These are phyloP conservation scores for Solanum chacoense DNA, from an alignment of 305 asterid species.

Conservation along the genomic window DNA sequence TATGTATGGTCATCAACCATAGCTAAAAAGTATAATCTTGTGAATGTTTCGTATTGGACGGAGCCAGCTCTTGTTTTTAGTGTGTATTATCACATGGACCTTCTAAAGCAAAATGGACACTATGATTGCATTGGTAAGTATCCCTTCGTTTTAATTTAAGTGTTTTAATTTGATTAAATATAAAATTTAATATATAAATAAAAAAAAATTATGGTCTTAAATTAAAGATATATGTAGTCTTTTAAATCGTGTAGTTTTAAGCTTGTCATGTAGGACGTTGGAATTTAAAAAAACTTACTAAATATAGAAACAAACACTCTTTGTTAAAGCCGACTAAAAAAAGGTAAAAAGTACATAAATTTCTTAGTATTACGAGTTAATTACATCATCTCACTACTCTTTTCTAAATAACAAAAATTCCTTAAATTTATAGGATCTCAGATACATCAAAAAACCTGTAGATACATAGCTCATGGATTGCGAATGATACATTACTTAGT, in stretches of 20 bases:
- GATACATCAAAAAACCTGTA: no score
- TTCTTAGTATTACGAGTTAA: no score
- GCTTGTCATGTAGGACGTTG: neutral
- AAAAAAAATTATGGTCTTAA: neutral
- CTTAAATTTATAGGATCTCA: no score
- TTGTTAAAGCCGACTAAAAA: no score
- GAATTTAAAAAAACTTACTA: no score
- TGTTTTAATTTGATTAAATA: neutral
- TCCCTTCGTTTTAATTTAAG: neutral
- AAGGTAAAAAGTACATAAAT: no score
- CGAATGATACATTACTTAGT: no score
- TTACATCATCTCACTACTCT: no score
- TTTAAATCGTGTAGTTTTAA: no score
- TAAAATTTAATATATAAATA: no score
- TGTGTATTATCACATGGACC: conserved; percentile 51
- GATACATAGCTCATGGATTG: no score
- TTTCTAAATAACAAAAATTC: no score
- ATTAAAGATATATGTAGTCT: neutral
- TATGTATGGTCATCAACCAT: conserved; percentile 44
- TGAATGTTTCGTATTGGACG: conserved; percentile 51
- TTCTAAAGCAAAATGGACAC: conserved; percentile 45
- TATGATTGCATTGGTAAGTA: conserved; percentile 16
- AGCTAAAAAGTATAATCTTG: conserved; percentile 36
- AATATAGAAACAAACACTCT: neutral
- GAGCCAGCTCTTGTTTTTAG: conserved; percentile 56